These are phyloP conservation scores for Penicillium manginii DNA, from an alignment of 495 filamentous ascomycete species.

Conservation along the genomic window DNA sequence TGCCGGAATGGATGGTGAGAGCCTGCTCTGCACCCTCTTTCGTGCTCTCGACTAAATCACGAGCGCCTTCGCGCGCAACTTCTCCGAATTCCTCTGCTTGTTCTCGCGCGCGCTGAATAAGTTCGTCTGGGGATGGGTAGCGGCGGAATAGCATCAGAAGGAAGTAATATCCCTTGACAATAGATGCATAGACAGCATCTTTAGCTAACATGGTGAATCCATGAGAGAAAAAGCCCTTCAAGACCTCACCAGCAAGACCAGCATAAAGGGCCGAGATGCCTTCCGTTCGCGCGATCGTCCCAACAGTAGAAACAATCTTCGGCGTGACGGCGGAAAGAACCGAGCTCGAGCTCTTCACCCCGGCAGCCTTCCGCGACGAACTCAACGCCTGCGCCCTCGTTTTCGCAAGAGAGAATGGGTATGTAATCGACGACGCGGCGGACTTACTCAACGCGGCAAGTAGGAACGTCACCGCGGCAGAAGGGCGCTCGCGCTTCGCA, in stretches of 20 bases:
- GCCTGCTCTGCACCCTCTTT: constrained; percentile 32
- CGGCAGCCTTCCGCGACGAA: background rate
- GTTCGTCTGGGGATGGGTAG: constrained; percentile 50
- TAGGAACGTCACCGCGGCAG: constrained; percentile 62
- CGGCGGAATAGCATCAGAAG: constrained; percentile 40
- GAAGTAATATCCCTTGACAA: constrained; percentile 69
- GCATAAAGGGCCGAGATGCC: constrained; percentile 75
- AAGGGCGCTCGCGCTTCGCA: constrained; percentile 55
- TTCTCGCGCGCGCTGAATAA: constrained; percentile 46
- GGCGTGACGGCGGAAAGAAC: constrained; percentile 32
- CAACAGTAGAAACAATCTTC: constrained; percentile 65
- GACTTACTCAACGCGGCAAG: constrained; percentile 83
- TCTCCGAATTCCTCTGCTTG: constrained; percentile 50
- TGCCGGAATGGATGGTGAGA: constrained; percentile 31
- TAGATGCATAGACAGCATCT: constrained; percentile 73
- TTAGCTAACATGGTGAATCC: constrained; percentile 91
- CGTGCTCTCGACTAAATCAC: constrained; percentile 39
- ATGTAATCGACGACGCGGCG: constrained; percentile 77
- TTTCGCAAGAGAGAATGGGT: constrained; percentile 85
- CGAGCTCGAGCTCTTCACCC: constrained; percentile 5
- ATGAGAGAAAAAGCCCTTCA: constrained; percentile 86
- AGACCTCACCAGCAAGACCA: constrained; percentile 73
- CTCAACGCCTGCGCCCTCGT: constrained; percentile 67
- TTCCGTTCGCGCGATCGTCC: constrained; percentile 65
- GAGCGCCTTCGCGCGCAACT: constrained; percentile 46